Evolutionary conservation across 2,329 filamentous ascomycete genomes (phyloP), one percentile per base, ranked within the genome.

Genomic region (Paramyrothecium sp.): DNA sequence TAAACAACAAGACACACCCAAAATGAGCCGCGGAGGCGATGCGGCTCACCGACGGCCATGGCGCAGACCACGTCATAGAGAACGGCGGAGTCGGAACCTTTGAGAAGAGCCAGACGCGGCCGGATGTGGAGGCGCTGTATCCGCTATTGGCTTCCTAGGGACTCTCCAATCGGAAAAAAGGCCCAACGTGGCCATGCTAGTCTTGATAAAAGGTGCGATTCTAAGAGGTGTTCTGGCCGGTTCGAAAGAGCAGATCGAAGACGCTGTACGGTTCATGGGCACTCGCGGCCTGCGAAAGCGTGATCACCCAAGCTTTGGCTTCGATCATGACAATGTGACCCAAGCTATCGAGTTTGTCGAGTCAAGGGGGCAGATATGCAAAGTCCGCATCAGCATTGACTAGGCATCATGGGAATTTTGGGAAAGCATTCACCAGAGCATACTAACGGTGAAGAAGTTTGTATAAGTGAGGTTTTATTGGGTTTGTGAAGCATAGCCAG

Each of bases 1-100:
- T 84, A 65, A 84, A 84, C 67, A 84, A 83, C 65, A 71, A 66
- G 46, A 76, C 71, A 5, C 75, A 64, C 2, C 75, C 78, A 0
- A 63, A 73, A 16, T 84, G 81, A 81, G 72, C 80, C 11, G 68
- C 75, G 22, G 67, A 71, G 41, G 78, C 81, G 0, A 69, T 81
- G 56, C 57, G 63, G 12, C 56, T 80, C 7, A 83, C 81, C 0
- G 50, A 67, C 21, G 71, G 70, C 10, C 60, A 71, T 10, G 81
- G 81, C 0, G 80, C 78, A 11, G 79, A 84, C 63, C 69, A 81
- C 11, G 74, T 84, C 17, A 72, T 85, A 34, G 75, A 78, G 55
- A 73, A 72, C 56, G 76, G 75, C 2, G 77, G 76, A 13, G 63
- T 64, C 13, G 38, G 38, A 7, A 44, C 38, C 5, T 7, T 44